phyloP scores from a whole-genome alignment of 768 basidiomycete species.

The Rhizopogon vesiculosus region DNA sequence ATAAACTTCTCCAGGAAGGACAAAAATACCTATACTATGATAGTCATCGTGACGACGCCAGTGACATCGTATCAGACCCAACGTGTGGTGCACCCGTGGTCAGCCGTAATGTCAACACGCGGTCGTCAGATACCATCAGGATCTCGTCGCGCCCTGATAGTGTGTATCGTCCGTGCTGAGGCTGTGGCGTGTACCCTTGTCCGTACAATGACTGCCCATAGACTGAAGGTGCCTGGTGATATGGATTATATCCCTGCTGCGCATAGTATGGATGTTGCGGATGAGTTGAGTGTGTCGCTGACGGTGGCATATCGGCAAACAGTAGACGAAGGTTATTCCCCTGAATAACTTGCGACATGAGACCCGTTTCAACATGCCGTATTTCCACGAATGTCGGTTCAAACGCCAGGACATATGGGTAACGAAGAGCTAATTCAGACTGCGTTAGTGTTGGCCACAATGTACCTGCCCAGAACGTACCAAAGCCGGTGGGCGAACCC shows the following conservation, averaged over 20 bases:
- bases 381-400: conserved; percentile 97
- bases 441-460: conserved; percentile 1
- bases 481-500: conserved; percentile 89
- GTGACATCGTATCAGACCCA: conserved; percentile 6
- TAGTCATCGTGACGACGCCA: conserved; percentile 13
- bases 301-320: conserved; percentile 91
- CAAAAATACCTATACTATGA: conserved; percentile 2
- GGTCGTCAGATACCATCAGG: conserved; percentile 86
- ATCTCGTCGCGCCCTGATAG: conserved; percentile 76
- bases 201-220: conserved; percentile 17
- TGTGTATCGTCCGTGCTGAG: conserved; percentile 39
- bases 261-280: conserved; percentile 35
- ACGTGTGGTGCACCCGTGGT: conserved; percentile 22
- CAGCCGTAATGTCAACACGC: conserved; percentile 67
- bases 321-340: conserved; percentile 86
- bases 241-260: conserved; percentile 26
- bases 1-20: neutral
- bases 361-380: conserved; percentile 89
- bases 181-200: conserved; percentile 31
- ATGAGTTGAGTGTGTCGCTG: conserved; percentile 49
- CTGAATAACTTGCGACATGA: conserved; percentile 91
- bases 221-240: conserved; percentile 22
- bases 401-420: conserved; percentile 95
- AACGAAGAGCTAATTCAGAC: conserved; percentile 70
- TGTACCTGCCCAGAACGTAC: conserved; percentile 42